Conservation (phyloP, 2,329 filamentous ascomycete species). For the Aspergillus japonicus region DNA sequence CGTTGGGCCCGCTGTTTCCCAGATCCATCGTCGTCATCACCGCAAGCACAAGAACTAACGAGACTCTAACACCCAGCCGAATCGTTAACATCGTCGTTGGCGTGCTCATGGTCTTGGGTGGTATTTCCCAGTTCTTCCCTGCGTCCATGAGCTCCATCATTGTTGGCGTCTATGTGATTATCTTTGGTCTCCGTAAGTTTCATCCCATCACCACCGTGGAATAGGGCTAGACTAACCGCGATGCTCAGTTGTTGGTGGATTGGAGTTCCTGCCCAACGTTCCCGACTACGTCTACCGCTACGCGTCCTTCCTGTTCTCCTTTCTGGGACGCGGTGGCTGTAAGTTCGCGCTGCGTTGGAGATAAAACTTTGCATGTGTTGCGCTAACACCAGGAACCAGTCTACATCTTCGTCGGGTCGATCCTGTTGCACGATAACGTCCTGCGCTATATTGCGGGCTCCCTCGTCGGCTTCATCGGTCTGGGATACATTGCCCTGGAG, state of each 20-base stretch:
- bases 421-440: slow-evolving; percentile 68
- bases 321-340: slow-evolving; percentile 93
- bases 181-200: slow-evolving; percentile 78
- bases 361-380: neutral
- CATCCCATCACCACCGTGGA: too few relatives aligned
- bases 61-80: slow-evolving; percentile 60
- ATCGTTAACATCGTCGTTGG: slow-evolving; percentile 90
- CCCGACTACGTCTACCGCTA: slow-evolving; percentile 90
- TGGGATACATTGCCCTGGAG: slow-evolving; percentile 74
- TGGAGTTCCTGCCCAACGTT: slow-evolving; percentile 81
- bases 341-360: slow-evolving; percentile 46
- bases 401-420: slow-evolving; percentile 91
- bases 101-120: slow-evolving; percentile 82
- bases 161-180: slow-evolving; percentile 79
- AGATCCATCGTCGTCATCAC: neutral
- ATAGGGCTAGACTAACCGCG: neutral
- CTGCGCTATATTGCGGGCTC: slow-evolving; percentile 74
- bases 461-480: slow-evolving; percentile 72
- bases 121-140: slow-evolving; percentile 54
- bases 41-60: neutral
- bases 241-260: slow-evolving; percentile 62
- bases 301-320: slow-evolving; percentile 96
- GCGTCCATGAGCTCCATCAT: slow-evolving; percentile 62
- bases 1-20: slow-evolving; percentile 40
- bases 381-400: slow-evolving; percentile 54